phyloP scores from a whole-genome alignment of 192 early-diverging fungal species.

The Podila horticola region DNA sequence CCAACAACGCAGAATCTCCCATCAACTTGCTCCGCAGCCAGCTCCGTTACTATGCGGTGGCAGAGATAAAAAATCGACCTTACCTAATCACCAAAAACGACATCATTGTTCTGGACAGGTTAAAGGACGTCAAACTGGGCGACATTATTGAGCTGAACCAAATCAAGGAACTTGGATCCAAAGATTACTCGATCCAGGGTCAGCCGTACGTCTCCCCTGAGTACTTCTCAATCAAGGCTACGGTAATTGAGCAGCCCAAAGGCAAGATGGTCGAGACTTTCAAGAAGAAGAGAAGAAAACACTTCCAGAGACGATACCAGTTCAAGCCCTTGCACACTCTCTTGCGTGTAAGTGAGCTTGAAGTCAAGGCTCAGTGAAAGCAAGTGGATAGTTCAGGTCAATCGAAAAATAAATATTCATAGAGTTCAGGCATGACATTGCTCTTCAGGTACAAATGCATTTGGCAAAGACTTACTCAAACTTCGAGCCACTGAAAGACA shows the following conservation, averaged over 20 bases:
- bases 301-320: constrained; percentile 71
- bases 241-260: constrained; percentile 90
- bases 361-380: constrained; percentile 60
- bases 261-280: constrained; percentile 75
- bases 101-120: constrained; percentile 82
- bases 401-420: no score
- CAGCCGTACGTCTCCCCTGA: constrained; percentile 82
- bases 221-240: constrained; percentile 82
- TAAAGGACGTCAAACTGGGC: constrained; percentile 87
- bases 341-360: constrained; percentile 76
- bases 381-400: no score
- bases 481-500: no score
- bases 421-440: no score
- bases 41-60: constrained; percentile 84
- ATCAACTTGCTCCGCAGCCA: constrained; percentile 66
- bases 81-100: constrained; percentile 92
- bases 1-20: constrained; percentile 2
- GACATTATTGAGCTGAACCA: constrained; percentile 89
- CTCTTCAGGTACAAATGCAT: no score
- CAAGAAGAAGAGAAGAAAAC: constrained; percentile 87
- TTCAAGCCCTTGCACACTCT: constrained; percentile 81
- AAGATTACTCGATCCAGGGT: constrained; percentile 87
- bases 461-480: no score
- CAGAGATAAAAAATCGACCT: constrained; percentile 88
- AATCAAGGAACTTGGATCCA: constrained; percentile 86